Base-by-base conservation (phyloP, 2,329 filamentous ascomycete species). In the Epichloe sylvatica region DNA sequence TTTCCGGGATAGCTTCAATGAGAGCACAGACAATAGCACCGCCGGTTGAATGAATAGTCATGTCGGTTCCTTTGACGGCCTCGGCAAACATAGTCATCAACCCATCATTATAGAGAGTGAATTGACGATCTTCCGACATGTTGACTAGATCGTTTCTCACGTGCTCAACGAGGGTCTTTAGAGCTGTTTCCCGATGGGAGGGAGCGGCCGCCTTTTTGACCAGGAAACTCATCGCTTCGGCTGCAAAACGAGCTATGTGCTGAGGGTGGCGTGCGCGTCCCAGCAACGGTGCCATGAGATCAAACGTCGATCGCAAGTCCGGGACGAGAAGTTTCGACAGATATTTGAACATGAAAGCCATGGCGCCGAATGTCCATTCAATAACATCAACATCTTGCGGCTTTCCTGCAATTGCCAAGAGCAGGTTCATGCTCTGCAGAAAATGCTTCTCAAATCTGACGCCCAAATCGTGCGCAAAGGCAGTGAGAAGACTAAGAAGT, bases 321-420 rank as follows among this genome's bases (percentile, higher is more conserved):
- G 88, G 84, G 0, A 92, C 85, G 21, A 98, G 69, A 0, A 97
- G 76, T 55, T 87, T 82, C 2, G 89, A 94, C 5, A 98, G 77
- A 62, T 97, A 97, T 64, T 98, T 98, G 77, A 98, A 96, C 39
- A 97, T 74, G 74, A 94, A 98, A 43, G 92, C 89, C 50, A 98
- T 73, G 57, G 87, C 90, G 12, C 84, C 88, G 68, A 98, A 98
- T 46, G 87, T 91, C 90, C 91, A 97, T 69, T 98, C 92, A 46
- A 97, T 86, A n/a, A 94, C 89, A 54, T 90, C 86, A 25, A 86
- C 82, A 60, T 86, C 84, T 50, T 85, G 76, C 48, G 86, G 80
- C 58, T 80, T 84, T 49, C 82, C 82, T 11, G 89, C 90, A 55
- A 97, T 77, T 15, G 80, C 79, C 38, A 86, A 78, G 49, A 98